Evolutionary conservation across 345 rosid species (phyloP).

Genomic region (Brassica carinata): DNA sequence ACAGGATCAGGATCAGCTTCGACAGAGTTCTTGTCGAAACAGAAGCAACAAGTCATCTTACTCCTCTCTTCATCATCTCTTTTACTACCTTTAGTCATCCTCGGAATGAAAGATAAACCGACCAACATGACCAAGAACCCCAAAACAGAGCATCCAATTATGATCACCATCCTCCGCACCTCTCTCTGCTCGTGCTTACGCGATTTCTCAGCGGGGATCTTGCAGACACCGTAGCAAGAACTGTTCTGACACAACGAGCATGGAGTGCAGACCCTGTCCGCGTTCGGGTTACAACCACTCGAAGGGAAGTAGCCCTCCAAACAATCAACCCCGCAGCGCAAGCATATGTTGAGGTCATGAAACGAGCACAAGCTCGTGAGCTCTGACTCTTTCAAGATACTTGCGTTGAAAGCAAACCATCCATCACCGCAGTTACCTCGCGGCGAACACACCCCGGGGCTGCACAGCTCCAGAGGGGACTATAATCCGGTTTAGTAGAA

Average conservation of each 20-base stretch:
- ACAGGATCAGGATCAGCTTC: slow-evolving; percentile 52
- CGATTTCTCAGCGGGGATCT: slow-evolving; percentile 33
- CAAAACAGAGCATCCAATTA: slow-evolving; percentile 54
- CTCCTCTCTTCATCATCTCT: slow-evolving; percentile 60
- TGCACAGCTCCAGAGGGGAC: slow-evolving; percentile 88
- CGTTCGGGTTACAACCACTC: slow-evolving; percentile 59
- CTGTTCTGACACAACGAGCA: slow-evolving; percentile 96
- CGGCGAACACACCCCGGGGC: slow-evolving; percentile 77
- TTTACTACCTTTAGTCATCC: slow-evolving; percentile 37
- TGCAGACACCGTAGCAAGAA: slow-evolving; percentile 66
- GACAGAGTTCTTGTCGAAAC: slow-evolving; percentile 55
- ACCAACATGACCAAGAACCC: slow-evolving; percentile 56
- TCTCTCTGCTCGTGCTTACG: slow-evolving; percentile 39
- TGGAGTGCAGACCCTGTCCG: slow-evolving; percentile 78
- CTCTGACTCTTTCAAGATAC: slow-evolving; percentile 74
- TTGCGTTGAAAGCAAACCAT: slow-evolving; percentile 82
- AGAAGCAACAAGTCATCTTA: slow-evolving; percentile 48
- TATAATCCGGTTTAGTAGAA: slow-evolving; percentile 49
- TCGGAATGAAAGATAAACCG: slow-evolving; percentile 54
- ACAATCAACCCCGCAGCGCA: slow-evolving; percentile 77
- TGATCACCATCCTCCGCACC: slow-evolving; percentile 42
- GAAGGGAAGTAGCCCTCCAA: slow-evolving; percentile 81
- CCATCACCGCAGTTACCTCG: slow-evolving; percentile 53
- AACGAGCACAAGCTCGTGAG: slow-evolving; percentile 66
- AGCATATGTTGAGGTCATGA: slow-evolving; percentile 68